These are phyloP conservation scores for Monosporascus sp. DNA, from an alignment of 2,329 filamentous ascomycete genomes.

Conservation along the genomic window DNA sequence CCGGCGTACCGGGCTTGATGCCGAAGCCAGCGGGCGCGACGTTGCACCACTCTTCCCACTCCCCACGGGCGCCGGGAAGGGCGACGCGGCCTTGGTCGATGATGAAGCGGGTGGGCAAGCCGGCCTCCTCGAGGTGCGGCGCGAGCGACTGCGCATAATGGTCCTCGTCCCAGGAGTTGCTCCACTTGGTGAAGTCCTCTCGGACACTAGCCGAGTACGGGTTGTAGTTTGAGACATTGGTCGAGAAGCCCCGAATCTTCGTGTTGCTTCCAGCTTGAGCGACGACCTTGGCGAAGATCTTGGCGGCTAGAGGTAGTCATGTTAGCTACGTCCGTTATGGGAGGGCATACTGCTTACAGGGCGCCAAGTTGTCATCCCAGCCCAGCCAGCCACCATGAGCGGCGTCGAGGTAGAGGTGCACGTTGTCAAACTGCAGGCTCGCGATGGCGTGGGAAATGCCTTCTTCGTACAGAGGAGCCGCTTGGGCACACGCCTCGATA, in stretches of 20 bases:
- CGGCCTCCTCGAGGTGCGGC: constrained; percentile 48
- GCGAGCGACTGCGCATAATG: constrained; percentile 62
- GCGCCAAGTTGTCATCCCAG: constrained; percentile 48
- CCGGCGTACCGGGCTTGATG: constrained; percentile 47
- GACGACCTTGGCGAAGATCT: constrained; percentile 43
- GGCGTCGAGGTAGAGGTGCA: constrained; percentile 54
- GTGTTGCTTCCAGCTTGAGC: constrained; percentile 44
- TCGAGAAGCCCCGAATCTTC: constrained; percentile 49
- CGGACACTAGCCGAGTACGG: constrained; percentile 38
- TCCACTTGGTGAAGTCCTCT: constrained; percentile 33
- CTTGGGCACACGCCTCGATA: constrained; percentile 44
- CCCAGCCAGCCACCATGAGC: constrained; percentile 57
- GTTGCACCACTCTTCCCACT: constrained; percentile 61
- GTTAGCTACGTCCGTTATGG: not conserved
- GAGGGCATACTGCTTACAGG: constrained; percentile 10
- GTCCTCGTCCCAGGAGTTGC: constrained; percentile 47
- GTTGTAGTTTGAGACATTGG: constrained; percentile 58
- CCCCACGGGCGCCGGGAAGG: constrained; percentile 48
- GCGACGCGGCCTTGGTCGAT: constrained; percentile 26
- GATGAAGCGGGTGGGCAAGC: constrained; percentile 37
- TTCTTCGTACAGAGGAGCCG: constrained; percentile 44
- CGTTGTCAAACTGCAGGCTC: constrained; percentile 49
- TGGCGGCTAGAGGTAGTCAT: constrained; percentile 29
- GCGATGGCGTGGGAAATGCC: constrained; percentile 47
- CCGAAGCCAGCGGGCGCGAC: constrained; percentile 54